phyloP scores from a whole-genome alignment of 148 eudicot genomes.

The Fallopia convolvulus region DNA sequence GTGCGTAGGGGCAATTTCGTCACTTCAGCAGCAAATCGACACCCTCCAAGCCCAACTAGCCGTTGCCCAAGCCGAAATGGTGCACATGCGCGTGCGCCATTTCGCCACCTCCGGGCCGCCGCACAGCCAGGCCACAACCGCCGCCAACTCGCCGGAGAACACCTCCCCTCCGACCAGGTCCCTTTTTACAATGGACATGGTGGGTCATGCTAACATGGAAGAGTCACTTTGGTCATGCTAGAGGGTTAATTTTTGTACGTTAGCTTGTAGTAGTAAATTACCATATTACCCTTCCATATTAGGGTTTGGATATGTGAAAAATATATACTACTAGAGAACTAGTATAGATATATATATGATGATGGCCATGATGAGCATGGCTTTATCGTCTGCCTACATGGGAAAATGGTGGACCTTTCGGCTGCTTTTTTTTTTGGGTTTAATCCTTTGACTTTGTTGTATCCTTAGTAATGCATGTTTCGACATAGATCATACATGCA shows the following conservation, averaged over 20 bases:
- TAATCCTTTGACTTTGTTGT: background rate
- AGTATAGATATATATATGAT: background rate
- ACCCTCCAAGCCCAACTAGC: slow-evolving; percentile 69
- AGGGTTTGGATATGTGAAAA: background rate
- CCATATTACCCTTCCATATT: background rate
- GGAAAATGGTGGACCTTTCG: background rate
- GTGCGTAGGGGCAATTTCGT: slow-evolving; percentile 85
- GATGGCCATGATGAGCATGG: slow-evolving; percentile 2
- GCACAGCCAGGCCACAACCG: background rate
- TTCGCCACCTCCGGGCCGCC: slow-evolving; percentile 20
- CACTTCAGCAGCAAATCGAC: slow-evolving; percentile 73
- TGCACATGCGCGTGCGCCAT: slow-evolving; percentile 63
- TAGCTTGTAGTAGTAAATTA: slow-evolving; percentile 2
- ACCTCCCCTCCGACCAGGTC: slow-evolving; percentile 9
- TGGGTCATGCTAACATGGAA: slow-evolving; percentile 10
- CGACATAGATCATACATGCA: background rate
- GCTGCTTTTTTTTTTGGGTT: background rate
- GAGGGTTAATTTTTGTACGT: slow-evolving; percentile 8
- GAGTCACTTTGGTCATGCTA: slow-evolving; percentile 17
- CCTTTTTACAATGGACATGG: slow-evolving; percentile 13
- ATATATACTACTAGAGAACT: background rate
- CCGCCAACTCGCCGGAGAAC: slow-evolving; percentile 8
- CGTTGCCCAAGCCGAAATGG: slow-evolving; percentile 72
- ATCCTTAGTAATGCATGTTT: background rate
- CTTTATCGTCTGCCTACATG: slow-evolving; percentile 5